phyloP scores from a whole-genome alignment of 192 early-diverging fungal species.

The Podochytrium sp. region DNA sequence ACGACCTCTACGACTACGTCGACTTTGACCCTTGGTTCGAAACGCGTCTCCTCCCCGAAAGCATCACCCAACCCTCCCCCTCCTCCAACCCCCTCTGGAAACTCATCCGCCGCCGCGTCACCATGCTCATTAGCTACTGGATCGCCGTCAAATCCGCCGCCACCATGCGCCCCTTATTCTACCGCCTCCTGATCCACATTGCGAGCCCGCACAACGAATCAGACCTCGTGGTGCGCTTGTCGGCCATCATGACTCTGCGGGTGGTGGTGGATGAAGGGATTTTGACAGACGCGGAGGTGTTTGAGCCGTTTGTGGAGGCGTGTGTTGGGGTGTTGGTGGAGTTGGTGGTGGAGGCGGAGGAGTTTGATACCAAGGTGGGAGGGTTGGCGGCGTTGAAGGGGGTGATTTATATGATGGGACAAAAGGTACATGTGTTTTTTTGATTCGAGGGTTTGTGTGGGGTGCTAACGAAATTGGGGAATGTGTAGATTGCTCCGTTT shows the following conservation, averaged over 20 bases:
- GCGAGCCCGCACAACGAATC: slow-evolving; percentile 61
- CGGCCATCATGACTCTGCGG: slow-evolving; percentile 68
- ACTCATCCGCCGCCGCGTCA: slow-evolving; percentile 66
- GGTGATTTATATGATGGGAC: slow-evolving; percentile 78
- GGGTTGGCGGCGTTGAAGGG: slow-evolving; percentile 74
- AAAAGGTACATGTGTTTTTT: slow-evolving; percentile 43
- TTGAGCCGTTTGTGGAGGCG: slow-evolving; percentile 68
- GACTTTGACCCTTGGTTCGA: slow-evolving; percentile 82
- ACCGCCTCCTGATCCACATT: slow-evolving; percentile 72
- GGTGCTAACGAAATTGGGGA: no score
- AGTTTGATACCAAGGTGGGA: slow-evolving; percentile 76
- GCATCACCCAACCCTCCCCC: not conserved
- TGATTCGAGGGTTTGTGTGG: not conserved
- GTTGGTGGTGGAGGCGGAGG: slow-evolving; percentile 68
- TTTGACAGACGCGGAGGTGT: slow-evolving; percentile 76
- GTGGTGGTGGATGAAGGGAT: slow-evolving; percentile 71
- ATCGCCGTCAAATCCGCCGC: slow-evolving; percentile 75
- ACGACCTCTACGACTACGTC: slow-evolving; percentile 78
- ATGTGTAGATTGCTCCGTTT: slow-evolving; percentile 68
- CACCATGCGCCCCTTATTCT: slow-evolving; percentile 65
- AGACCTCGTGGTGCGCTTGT: slow-evolving; percentile 80
- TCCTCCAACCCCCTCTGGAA: slow-evolving; percentile 12
- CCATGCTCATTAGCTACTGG: slow-evolving; percentile 87
- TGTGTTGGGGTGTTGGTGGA: slow-evolving; percentile 60
- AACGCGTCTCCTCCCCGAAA: slow-evolving; percentile 47